phyloP scores from a whole-genome alignment of 345 rosid genomes.

The Carallia brachiata region DNA sequence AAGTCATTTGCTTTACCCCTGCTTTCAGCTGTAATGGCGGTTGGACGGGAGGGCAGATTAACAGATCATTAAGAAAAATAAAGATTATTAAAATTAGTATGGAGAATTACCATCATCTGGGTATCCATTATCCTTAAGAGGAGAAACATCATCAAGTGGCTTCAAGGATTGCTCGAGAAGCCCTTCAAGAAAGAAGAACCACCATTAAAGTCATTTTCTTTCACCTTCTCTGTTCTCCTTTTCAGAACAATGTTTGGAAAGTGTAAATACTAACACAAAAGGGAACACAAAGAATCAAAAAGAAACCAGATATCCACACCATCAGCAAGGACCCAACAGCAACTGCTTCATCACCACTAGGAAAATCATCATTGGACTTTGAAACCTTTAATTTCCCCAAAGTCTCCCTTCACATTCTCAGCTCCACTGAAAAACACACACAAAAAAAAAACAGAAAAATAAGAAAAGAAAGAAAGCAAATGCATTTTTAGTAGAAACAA shows the following conservation, averaged over 20 bases:
- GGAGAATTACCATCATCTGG: slow-evolving; percentile 63
- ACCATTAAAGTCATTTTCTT: neutral
- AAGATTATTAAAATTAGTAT: neutral
- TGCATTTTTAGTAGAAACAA: too few species aligned
- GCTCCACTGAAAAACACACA: slow-evolving; percentile 23
- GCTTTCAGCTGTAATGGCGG: too few species aligned
- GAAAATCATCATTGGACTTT: slow-evolving; percentile 5
- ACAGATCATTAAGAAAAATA: neutral
- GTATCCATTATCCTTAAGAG: slow-evolving; percentile 37
- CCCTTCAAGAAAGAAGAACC: slow-evolving; percentile 26
- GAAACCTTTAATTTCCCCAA: slow-evolving; percentile 17
- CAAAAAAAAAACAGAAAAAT: neutral
- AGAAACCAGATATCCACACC: slow-evolving; percentile 25
- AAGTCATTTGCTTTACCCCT: too few species aligned
- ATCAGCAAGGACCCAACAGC: slow-evolving; percentile 23
- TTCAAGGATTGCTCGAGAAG: slow-evolving; percentile 25
- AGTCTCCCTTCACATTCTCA: slow-evolving; percentile 23
- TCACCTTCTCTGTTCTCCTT: neutral
- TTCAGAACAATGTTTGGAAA: neutral
- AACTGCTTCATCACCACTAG: slow-evolving; percentile 12
- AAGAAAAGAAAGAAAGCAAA: too few species aligned
- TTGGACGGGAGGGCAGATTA: neutral
- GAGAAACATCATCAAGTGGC: slow-evolving; percentile 18
- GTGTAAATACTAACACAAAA: neutral
- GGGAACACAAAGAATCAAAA: neutral